Conservation (phyloP, 768 basidiomycete species). For the Termitomyces heimii region DNA sequence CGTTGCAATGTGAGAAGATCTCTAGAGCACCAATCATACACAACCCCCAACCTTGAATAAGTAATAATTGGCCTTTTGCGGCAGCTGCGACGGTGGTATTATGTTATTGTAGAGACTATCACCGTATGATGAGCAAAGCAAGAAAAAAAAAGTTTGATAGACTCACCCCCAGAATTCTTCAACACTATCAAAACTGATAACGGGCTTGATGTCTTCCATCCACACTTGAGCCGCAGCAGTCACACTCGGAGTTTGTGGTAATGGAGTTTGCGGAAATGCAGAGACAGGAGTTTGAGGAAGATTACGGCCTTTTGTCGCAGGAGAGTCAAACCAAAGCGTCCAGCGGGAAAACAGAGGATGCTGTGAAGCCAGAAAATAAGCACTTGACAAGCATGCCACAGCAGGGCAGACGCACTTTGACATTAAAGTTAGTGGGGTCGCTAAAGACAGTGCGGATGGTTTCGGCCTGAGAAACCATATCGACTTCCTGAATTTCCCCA, state of each 20-base stretch:
- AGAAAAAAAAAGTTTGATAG: not conserved
- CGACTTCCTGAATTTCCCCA: slow-evolving; percentile 83
- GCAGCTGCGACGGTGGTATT: slow-evolving; percentile 87
- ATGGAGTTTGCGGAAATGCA: slow-evolving; percentile 71
- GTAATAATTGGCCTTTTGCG: slow-evolving; percentile 98
- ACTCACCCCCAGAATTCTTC: slow-evolving; percentile 99
- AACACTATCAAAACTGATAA: slow-evolving; percentile 92
- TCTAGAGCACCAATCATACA: not conserved
- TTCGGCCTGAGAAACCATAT: slow-evolving; percentile 80
- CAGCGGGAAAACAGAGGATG: slow-evolving; percentile 92
- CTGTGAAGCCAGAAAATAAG: slow-evolving; percentile 31
- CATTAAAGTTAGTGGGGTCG: slow-evolving; percentile 90
- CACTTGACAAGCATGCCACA: not conserved
- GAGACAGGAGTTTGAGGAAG: slow-evolving; percentile 78
- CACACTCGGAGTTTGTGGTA: slow-evolving; percentile 66
- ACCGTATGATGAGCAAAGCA: slow-evolving; percentile 13
- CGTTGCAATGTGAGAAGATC: slow-evolving; percentile 1
- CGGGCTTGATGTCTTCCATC: slow-evolving; percentile 99
- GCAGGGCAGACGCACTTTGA: slow-evolving; percentile 61
- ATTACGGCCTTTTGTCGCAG: slow-evolving; percentile 84
- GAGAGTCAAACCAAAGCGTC: slow-evolving; percentile 99
- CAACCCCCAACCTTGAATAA: slow-evolving; percentile 79
- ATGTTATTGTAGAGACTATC: slow-evolving; percentile 92
- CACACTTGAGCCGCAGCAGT: slow-evolving; percentile 81
- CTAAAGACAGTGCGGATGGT: slow-evolving; percentile 90